Base-by-base conservation (phyloP, 1,284 basidiomycete species). In the Tranzscheliella williamsii region DNA sequence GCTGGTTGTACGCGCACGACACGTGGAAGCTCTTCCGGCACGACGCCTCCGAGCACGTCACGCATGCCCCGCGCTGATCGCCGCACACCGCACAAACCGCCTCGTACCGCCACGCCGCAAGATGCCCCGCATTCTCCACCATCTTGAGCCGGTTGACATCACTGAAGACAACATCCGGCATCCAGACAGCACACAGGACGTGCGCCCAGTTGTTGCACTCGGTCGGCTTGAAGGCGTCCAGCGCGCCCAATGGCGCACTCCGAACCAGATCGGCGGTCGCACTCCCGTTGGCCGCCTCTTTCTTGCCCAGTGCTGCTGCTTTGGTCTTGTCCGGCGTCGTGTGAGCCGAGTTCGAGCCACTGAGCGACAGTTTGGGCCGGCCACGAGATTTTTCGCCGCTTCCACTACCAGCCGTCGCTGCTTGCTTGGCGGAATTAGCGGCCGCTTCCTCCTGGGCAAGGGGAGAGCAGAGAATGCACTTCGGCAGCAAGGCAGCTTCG, bases 201-300 rank as follows among this genome's bases (percentile, higher is more conserved):
- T 98, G 94, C 1, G 86, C 86, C 90, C 91, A 96, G 55, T 90
- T 89, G 78, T 89, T 87, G 21, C 90, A 88, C 80, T 97, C 94
- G 0, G 93, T 96, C 4, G 90, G 90, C 77, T 96, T 96, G 75
- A 89, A 86, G 4, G 87, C 88, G 31, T 90, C 87, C 29, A 96
- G 81, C 67, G 75, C 73, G 1, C 62, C 72, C 23, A 87, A 23
- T 1, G 68, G 49, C 3, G 52, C 44, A 29, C 44, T 44, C 3
- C 30, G 5, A 6, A 43, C 35, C 20, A 44, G n/a, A 12, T 23
- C 7, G 15, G 24, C 34, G 3, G 16, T 21, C 16, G 6, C n/a
- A 15, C 9, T 12, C 5, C 38, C 38, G 24, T 39, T 39, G n/a
- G 33, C n/a, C 7, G 37, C 21, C 29, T 62, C 52, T 33, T 52